phyloP scores from a whole-genome alignment of 306 rosid species.

The Castanea mollissima region DNA sequence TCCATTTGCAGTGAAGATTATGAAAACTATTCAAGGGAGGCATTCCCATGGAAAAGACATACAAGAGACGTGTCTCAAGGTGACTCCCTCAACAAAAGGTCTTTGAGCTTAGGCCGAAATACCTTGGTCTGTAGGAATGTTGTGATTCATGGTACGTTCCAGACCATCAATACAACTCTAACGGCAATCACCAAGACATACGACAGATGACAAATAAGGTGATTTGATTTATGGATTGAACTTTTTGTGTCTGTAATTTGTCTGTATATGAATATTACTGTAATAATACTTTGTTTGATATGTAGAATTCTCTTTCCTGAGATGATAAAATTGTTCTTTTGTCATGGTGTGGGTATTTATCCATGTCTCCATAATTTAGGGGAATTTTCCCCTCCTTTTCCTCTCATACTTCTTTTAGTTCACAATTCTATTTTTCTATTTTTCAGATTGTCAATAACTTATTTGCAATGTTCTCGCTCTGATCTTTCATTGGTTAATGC shows the following conservation, averaged over 20 bases:
- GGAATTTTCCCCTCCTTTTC: not conserved
- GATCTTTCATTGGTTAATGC: conserved; percentile 21
- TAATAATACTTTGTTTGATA: not conserved
- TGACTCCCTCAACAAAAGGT: conserved; percentile 41
- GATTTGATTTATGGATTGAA: conserved; percentile 18
- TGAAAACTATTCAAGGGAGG: conserved; percentile 48
- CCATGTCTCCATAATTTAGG: not conserved
- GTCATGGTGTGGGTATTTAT: not conserved
- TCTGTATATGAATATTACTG: not conserved
- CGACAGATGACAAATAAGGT: conserved; percentile 48
- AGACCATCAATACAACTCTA: conserved; percentile 38
- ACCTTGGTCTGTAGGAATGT: conserved; percentile 31
- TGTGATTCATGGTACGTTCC: conserved; percentile 45
- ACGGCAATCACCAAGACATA: conserved; percentile 26
- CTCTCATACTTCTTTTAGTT: not conserved
- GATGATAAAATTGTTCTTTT: conserved; percentile 7
- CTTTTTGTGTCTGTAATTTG: not conserved
- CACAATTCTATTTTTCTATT: not conserved
- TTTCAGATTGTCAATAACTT: conserved; percentile 1
- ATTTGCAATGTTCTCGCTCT: not conserved
- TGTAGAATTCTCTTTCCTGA: not conserved
- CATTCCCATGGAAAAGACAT: conserved; percentile 72
- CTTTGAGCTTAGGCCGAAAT: conserved; percentile 39
- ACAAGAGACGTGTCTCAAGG: conserved; percentile 44
- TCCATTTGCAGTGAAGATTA: conserved; percentile 56